A percentile compares a stretch with the other conserved stretches of the same genome.
These are phyloP conservation scores for Veloporphyrellus conicus DNA, from an alignment of 1,284 basidiomycete genomes.

Conservation along the genomic window DNA sequence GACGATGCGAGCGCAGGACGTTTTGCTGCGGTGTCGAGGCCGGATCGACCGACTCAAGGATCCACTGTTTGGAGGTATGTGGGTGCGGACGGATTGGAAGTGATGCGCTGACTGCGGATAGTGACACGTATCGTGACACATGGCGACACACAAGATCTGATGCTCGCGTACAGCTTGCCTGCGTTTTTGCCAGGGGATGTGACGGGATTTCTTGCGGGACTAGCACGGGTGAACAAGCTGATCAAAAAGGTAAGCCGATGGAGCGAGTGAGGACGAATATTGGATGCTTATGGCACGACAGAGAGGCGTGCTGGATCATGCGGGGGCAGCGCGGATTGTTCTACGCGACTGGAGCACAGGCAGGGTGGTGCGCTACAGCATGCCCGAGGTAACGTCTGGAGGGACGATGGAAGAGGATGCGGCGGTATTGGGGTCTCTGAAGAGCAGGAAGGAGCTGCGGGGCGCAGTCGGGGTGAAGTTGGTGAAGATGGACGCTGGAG, in stretches of 20 bases:
- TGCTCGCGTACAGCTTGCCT: constrained; percentile 86
- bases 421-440: constrained; percentile 45
- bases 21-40: constrained; percentile 76
- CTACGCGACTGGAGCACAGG: constrained; percentile 88
- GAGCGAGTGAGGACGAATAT: not conserved
- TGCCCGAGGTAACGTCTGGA: constrained; percentile 43
- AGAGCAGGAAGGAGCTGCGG: constrained; percentile 61
- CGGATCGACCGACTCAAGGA: constrained; percentile 88
- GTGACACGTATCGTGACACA: constrained; percentile 73
- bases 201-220: constrained; percentile 73
- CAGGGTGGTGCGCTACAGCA: constrained; percentile 75
- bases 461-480: constrained; percentile 49
- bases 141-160: constrained; percentile 77
- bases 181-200: constrained; percentile 73
- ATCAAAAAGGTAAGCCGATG: constrained; percentile 67
- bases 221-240: constrained; percentile 77
- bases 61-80: constrained; percentile 68
- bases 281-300: constrained; percentile 32
- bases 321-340: constrained; percentile 76
- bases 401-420: constrained; percentile 39
- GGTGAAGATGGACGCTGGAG: constrained; percentile 52
- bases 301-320: constrained; percentile 75
- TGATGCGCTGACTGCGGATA: constrained; percentile 32
- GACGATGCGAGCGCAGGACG: constrained; percentile 57
- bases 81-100: not conserved